Base-by-base conservation (phyloP, 2,329 filamentous ascomycete species). In the Metarhizium anisopliae region DNA sequence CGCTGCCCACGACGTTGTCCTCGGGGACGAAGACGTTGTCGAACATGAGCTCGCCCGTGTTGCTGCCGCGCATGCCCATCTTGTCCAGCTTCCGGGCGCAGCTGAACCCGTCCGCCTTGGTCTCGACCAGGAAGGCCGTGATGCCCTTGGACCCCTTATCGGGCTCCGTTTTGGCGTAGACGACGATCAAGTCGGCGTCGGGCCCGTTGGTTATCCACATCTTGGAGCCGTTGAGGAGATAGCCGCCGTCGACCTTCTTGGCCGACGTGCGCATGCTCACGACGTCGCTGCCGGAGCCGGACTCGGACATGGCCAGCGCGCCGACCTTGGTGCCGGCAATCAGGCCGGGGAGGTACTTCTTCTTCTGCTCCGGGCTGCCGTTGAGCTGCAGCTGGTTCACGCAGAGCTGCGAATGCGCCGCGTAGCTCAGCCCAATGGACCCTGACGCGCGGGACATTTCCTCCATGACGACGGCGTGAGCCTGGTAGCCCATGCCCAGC, bases 161-260 rank as follows among this genome's bases (percentile, higher is more conserved):
- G 1, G 92, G 92, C 56, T 86, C 81, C 1, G 93, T 96, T 78
- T 97, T 97, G 54, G 93, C 93, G 70, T 99, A 99, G n/a, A 99
- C 91, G 55, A 99, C 84, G 55, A 97, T 85, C 47, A 87, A 79
- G 70, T 96, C 83, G n/a, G 94, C 94, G 68, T 97, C 92, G 0
- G 93, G 93, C 4, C 93, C 90, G 72, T 99, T 99, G 59, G 93
- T 99, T 69, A 99, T 99, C 93, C 93, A 99, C 93, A 97, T 96
- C 79, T 99, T 96, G 58, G 86, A 89, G 36, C 92, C 93, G 66
- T 92, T 90, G 55, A 99, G 76, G 20, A 92, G 59, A 70, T 88
- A 96, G 32, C 93, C 93, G 40, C 91, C 92, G 64, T 94, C 88
- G 11, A 90, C 88, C 60, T 82, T 78, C 68, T 83, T 87, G 0